Evolutionary conservation across 2,329 filamentous ascomycete species (phyloP).

Genomic region (Macrophomina phaseolina): DNA sequence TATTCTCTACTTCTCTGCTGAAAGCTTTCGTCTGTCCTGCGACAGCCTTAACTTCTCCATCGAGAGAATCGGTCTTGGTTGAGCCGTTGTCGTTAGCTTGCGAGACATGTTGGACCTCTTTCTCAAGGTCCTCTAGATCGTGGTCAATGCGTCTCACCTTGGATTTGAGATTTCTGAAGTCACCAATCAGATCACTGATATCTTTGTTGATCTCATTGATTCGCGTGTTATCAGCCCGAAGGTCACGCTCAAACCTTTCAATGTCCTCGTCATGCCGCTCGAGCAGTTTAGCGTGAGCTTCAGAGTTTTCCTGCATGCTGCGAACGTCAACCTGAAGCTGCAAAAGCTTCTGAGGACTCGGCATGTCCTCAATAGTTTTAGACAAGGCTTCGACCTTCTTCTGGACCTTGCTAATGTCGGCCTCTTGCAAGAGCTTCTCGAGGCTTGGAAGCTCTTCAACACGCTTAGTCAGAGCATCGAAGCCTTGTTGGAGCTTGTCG

Average conservation of each 20-base stretch:
- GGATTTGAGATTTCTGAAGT: neutral
- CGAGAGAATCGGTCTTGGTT: neutral
- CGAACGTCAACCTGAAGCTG: neutral
- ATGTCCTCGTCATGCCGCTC: neutral
- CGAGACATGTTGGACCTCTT: neutral
- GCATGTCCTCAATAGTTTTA: too few relatives aligned
- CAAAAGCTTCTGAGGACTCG: neutral
- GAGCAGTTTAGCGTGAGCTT: neutral
- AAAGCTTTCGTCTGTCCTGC: neutral
- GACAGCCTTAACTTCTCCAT: neutral
- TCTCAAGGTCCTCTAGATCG: neutral
- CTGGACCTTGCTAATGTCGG: neutral
- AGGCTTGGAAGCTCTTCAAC: neutral
- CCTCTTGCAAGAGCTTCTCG: neutral
- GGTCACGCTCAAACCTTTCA: neutral
- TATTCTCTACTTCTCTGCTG: neutral
- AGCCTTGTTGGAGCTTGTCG: neutral
- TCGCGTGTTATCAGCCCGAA: constrained; percentile 4
- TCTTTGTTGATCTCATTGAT: constrained; percentile 7
- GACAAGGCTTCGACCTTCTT: neutral
- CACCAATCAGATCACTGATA: neutral
- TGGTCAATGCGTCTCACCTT: constrained; percentile 5
- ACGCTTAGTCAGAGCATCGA: neutral
- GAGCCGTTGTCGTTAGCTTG: neutral
- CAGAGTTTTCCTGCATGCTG: neutral